Percentiles rank a stretch among this genome's conserved stretches.
phyloP scores from a whole-genome alignment of 371 early-diverging fungal species.

The Mucor ambiguus region DNA sequence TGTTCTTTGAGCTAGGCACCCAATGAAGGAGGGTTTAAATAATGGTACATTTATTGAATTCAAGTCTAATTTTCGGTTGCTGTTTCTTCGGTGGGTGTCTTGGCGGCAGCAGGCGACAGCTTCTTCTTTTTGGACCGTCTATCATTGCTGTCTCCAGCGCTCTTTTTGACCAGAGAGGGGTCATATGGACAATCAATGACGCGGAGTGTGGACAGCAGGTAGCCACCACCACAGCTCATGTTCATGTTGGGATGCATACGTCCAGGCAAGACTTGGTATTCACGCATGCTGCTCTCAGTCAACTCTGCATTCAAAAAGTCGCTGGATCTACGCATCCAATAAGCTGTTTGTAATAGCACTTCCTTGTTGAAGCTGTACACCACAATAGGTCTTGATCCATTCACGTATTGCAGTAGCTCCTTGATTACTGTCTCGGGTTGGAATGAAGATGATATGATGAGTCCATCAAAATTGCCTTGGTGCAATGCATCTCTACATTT shows the following conservation, averaged over 20 bases:
- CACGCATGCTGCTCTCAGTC: slow-evolving; percentile 87
- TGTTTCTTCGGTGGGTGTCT: neutral
- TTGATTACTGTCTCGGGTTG: slow-evolving; percentile 72
- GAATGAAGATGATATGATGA: slow-evolving; percentile 82
- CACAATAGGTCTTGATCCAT: slow-evolving; percentile 84
- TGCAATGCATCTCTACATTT: slow-evolving; percentile 40
- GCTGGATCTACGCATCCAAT: slow-evolving; percentile 69
- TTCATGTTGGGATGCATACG: slow-evolving; percentile 96
- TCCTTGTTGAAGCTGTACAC: slow-evolving; percentile 86
- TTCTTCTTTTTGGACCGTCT: slow-evolving; percentile 29
- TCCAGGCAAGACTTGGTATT: slow-evolving; percentile 87
- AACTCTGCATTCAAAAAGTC: slow-evolving; percentile 81
- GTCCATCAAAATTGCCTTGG: slow-evolving; percentile 67
- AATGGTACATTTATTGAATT: slow-evolving; percentile 4
- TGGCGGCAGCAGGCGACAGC: neutral
- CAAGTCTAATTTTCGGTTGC: neutral
- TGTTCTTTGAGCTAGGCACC: neutral
- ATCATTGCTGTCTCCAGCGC: slow-evolving; percentile 10
- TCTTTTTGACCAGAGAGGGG: slow-evolving; percentile 25
- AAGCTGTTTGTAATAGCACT: slow-evolving; percentile 70
- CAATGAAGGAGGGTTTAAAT: slow-evolving; percentile 1
- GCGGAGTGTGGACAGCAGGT: slow-evolving; percentile 71
- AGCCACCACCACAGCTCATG: slow-evolving; percentile 86
- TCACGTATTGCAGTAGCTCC: slow-evolving; percentile 66
- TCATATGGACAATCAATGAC: slow-evolving; percentile 58